Conservation (phyloP, 495 filamentous ascomycete species). For the Daldinia concentrica region DNA sequence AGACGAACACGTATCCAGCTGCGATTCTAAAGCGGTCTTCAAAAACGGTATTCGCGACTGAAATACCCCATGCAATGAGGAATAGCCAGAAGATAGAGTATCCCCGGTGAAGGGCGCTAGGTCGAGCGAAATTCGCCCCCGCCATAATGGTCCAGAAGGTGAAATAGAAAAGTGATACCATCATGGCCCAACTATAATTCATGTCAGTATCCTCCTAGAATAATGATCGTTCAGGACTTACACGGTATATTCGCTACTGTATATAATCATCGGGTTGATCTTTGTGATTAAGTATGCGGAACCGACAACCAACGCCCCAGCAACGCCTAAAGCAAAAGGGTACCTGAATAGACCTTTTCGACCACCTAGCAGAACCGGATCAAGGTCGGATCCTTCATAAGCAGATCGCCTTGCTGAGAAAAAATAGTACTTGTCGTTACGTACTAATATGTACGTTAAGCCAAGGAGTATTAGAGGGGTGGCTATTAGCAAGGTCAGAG, state of each 20-base stretch:
- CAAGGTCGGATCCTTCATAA: slow-evolving; percentile 66
- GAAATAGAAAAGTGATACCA: slow-evolving; percentile 81
- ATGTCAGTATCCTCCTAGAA: slow-evolving; percentile 31
- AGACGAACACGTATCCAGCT: slow-evolving; percentile 82
- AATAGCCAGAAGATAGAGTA: slow-evolving; percentile 89
- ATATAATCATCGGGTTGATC: slow-evolving; percentile 86
- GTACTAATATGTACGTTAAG: slow-evolving; percentile 71
- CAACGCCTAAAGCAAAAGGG: slow-evolving; percentile 76
- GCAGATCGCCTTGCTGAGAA: slow-evolving; percentile 66
- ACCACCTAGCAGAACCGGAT: slow-evolving; percentile 72
- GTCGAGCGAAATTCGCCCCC: slow-evolving; percentile 82
- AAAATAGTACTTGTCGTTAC: slow-evolving; percentile 84
- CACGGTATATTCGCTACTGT: slow-evolving; percentile 86
- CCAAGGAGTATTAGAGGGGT: slow-evolving; percentile 75
- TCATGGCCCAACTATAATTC: slow-evolving; percentile 74
- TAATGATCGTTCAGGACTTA: slow-evolving; percentile 46
- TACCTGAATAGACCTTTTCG: slow-evolving; percentile 85
- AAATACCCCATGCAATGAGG: slow-evolving; percentile 71
- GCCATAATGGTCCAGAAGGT: slow-evolving; percentile 85
- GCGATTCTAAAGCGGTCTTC: slow-evolving; percentile 76
- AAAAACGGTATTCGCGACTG: slow-evolving; percentile 77
- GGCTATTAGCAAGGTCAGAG: slow-evolving; percentile 80
- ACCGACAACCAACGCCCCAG: slow-evolving; percentile 74
- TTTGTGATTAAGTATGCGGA: slow-evolving; percentile 80
- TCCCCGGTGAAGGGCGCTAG: slow-evolving; percentile 82